phyloP scores from a whole-genome alignment of 306 rosid genomes.

The Ceratonia siliqua region DNA sequence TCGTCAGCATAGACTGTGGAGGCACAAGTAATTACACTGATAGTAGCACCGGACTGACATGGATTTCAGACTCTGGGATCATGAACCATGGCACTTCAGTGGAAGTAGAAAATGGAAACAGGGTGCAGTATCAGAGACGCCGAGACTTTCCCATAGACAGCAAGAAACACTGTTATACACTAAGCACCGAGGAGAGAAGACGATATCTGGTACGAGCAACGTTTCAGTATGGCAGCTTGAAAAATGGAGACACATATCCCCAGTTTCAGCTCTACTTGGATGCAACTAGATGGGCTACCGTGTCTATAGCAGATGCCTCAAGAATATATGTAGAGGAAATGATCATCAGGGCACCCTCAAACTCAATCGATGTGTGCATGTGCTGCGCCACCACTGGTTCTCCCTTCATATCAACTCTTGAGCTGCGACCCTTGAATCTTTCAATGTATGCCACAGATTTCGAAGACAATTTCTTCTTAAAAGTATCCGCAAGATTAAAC shows the following conservation, averaged over 20 bases:
- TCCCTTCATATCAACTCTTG: constrained; percentile 90
- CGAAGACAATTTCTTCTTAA: constrained; percentile 78
- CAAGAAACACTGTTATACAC: constrained; percentile 75
- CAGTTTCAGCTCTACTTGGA: constrained; percentile 87
- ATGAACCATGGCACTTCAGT: constrained; percentile 59
- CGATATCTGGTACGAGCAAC: constrained; percentile 81
- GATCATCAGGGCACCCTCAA: constrained; percentile 80
- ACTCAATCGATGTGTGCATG: constrained; percentile 73
- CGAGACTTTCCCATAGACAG: constrained; percentile 79
- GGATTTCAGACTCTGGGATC: constrained; percentile 69
- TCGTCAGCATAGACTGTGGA: constrained; percentile 86
- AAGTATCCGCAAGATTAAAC: constrained; percentile 88
- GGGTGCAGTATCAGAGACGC: constrained; percentile 56
- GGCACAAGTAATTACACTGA: constrained; percentile 74
- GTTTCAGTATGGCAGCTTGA: constrained; percentile 77
- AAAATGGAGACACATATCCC: constrained; percentile 84
- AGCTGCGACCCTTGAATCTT: constrained; percentile 82
- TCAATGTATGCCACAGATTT: constrained; percentile 96
- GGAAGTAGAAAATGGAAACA: constrained; percentile 55
- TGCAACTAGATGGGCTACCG: constrained; percentile 86
- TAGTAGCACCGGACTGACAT: constrained; percentile 61
- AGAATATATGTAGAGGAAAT: constrained; percentile 80
- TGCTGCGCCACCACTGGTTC: constrained; percentile 94
- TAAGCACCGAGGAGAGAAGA: constrained; percentile 70
- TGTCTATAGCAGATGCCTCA: constrained; percentile 71